phyloP scores from a whole-genome alignment of 2,329 filamentous ascomycete species.

The Pochonia chlamydosporia region DNA sequence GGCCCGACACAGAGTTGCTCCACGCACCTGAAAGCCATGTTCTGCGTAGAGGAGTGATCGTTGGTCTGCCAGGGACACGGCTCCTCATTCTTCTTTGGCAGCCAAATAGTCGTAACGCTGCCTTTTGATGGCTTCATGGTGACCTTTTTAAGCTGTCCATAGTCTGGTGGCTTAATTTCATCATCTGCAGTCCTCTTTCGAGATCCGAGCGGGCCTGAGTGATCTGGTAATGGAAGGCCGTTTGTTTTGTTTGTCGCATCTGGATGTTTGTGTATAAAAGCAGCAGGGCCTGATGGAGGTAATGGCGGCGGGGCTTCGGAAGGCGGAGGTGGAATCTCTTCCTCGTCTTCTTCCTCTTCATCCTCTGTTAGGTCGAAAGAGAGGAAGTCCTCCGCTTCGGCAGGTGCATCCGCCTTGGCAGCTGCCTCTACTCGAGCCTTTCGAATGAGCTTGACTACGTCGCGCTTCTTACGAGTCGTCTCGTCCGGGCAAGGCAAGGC shows the following conservation, averaged over 20 bases:
- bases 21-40: constrained; percentile 53
- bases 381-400: constrained; percentile 77
- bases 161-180: constrained; percentile 53
- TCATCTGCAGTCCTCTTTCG: constrained; percentile 73
- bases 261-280: background rate
- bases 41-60: constrained; percentile 48
- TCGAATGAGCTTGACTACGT: constrained; percentile 85
- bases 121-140: constrained; percentile 45
- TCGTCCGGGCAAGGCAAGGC: constrained; percentile 76
- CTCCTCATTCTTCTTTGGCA: constrained; percentile 32
- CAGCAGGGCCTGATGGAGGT: background rate
- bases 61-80: constrained; percentile 57
- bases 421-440: constrained; percentile 67
- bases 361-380: constrained; percentile 68
- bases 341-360: constrained; percentile 30
- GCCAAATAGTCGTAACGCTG: constrained; percentile 48
- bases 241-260: constrained; percentile 13
- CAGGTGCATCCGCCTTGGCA: constrained; percentile 43
- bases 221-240: constrained; percentile 19
- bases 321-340: constrained; percentile 13
- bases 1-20: background rate
- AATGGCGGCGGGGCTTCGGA: constrained; percentile 13
- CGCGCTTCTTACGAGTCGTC: constrained; percentile 66
- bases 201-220: constrained; percentile 46
- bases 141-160: constrained; percentile 45